Base-by-base conservation (phyloP, 169 alveolate species). In the Eimeria nieschulzi region DNA sequence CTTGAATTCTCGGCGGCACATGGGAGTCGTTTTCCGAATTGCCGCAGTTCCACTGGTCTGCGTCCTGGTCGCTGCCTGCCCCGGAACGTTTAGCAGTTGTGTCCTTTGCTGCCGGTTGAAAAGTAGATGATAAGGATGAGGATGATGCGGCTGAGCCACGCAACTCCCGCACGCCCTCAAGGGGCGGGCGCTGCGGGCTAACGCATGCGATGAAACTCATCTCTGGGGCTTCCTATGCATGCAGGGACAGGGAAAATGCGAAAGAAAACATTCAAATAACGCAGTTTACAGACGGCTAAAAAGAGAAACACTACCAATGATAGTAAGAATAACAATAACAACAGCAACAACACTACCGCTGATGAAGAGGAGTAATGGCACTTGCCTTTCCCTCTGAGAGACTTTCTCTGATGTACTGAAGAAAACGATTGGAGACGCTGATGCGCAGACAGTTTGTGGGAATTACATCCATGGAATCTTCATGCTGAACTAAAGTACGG, bases 381-480 rank as follows among this genome's bases (percentile, higher is more conserved):
- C 91, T 66, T 83, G 82, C 91, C 80, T 33, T 5, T 83, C 88
- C 88, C 56, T 46, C 75, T 13, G 88, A 80, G 9, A 80, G 88
- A 46, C 76, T 80, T 25, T 80, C 88, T 56, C 61, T 80, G n/a
- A 68, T 46, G 88, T 80, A 80, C 46, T 80, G 88, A 59, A 80
- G 56, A 55, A 80, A 33, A 55, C 88, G 88, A 61, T 80, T 61
- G 39, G 88, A 10, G 19, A 83, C 64, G 80, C 80, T 66, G 19
- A 68, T 54, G 33, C 91, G 79, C 61, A 70, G 59, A 13, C 79
- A 66, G 78, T 63, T 83, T 10, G 78, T 26, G 23, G 91, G 82
- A 63, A 66, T 23, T 26, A 83, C 82, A 64, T 66, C 91, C 25
- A n/a, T 21, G 39, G 70, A 54, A 53, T 53, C 46, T 33, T 83